These are phyloP conservation scores for Brassica incana DNA, from an alignment of 345 rosid genomes.

Conservation along the genomic window DNA sequence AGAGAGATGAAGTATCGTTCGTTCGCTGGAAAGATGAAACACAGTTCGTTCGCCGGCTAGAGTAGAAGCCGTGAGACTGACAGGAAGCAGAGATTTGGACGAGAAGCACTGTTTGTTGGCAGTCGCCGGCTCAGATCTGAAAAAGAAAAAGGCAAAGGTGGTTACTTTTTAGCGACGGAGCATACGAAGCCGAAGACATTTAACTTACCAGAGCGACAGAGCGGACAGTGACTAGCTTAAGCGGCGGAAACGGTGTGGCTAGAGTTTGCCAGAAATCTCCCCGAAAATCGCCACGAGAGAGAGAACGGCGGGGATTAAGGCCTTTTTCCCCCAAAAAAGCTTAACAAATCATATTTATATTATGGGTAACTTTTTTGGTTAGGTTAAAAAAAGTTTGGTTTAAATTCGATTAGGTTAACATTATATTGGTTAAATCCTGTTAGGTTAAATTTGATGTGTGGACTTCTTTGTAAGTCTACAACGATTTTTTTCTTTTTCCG, in stretches of 20 bases:
- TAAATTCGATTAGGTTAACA: background rate
- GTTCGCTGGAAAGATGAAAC: too few relatives aligned
- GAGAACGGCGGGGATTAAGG: background rate
- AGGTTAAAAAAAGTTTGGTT: background rate
- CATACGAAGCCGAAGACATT: background rate
- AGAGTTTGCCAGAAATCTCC: background rate
- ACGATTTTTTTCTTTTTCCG: background rate
- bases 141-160: background rate
- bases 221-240: background rate
- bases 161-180: background rate
- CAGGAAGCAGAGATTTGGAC: background rate
- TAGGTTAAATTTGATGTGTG: background rate
- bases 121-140: background rate
- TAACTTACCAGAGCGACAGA: background rate
- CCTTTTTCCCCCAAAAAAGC: background rate
- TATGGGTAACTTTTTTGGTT: background rate
- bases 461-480: background rate
- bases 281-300: background rate
- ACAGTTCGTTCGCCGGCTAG: too few relatives aligned
- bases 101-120: background rate
- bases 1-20: background rate
- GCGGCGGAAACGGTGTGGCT: background rate
- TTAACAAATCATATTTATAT: background rate
- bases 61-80: background rate
- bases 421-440: background rate